Conservation (phyloP, 495 filamentous ascomycete species). For the Xanthoparmelia taractica region DNA sequence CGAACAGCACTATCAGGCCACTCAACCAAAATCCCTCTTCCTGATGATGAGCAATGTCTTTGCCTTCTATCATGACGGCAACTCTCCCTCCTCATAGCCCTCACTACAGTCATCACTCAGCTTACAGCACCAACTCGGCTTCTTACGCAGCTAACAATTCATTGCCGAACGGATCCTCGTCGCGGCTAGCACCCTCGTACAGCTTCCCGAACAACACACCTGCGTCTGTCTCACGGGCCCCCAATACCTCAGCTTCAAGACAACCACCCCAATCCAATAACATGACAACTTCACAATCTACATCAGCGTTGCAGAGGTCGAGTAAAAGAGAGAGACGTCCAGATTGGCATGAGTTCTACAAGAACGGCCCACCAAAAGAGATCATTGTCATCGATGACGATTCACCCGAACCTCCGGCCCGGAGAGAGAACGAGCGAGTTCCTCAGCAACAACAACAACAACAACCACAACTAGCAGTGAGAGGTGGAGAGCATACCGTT, state of each 20-base stretch:
- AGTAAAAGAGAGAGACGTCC: constrained; percentile 55
- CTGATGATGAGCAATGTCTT: constrained; percentile 56
- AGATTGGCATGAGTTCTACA: constrained; percentile 87
- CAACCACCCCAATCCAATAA: constrained; percentile 23
- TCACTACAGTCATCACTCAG: constrained; percentile 59
- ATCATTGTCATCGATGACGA: constrained; percentile 94
- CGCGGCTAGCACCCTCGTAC: constrained; percentile 44
- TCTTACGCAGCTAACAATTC: constrained; percentile 47
- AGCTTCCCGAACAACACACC: constrained; percentile 42
- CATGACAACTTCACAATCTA: constrained; percentile 22
- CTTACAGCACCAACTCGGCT: constrained; percentile 47
- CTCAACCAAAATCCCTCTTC: background rate
- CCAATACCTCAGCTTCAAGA: constrained; percentile 28
- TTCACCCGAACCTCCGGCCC: constrained; percentile 50
- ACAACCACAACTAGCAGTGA: constrained; percentile 26
- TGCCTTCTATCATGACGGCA: constrained; percentile 72
- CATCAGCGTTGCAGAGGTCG: constrained; percentile 35
- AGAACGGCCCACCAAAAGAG: constrained; percentile 85
- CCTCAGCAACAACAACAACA: constrained; percentile 20
- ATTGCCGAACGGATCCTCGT: constrained; percentile 40
- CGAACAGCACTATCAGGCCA: constrained; percentile 7
- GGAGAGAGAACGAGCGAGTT: constrained; percentile 39
- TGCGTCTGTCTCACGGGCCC: constrained; percentile 31
- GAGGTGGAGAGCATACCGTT: constrained; percentile 44
- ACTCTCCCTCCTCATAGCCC: constrained; percentile 66